These are phyloP conservation scores for Gossypium armourianum DNA, from an alignment of 441 rosid species.

Conservation along the genomic window DNA sequence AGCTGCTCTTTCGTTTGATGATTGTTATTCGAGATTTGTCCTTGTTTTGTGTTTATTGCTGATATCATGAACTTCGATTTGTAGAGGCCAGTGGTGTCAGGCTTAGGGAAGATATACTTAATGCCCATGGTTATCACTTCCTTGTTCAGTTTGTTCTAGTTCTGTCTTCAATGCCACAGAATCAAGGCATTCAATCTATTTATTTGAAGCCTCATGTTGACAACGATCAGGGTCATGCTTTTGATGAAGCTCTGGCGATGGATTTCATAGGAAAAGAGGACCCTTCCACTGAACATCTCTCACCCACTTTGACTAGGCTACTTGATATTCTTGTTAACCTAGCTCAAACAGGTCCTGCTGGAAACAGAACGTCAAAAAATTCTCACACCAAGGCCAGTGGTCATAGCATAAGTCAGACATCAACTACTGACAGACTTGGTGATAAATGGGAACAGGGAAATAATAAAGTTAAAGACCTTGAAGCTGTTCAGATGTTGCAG, in stretches of 20 bases:
- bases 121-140: constrained; percentile 99
- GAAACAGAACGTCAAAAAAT: constrained; percentile 48
- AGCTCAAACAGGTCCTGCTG: constrained; percentile 84
- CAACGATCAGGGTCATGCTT: constrained; percentile 24
- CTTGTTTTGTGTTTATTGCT: constrained; percentile 20
- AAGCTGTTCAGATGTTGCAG: constrained; percentile 97
- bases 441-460: constrained; percentile 81
- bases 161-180: constrained; percentile 59
- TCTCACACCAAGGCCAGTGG: constrained; percentile 36
- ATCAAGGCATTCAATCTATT: constrained; percentile 28
- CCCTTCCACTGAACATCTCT: constrained; percentile 37
- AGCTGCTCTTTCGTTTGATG: not conserved
- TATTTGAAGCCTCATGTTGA: constrained; percentile 26
- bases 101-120: constrained; percentile 97
- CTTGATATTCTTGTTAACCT: constrained; percentile 97
- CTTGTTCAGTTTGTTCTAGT: constrained; percentile 92
- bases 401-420: constrained; percentile 11
- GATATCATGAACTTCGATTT: constrained; percentile 32
- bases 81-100: constrained; percentile 85
- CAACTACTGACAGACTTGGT: constrained; percentile 18
- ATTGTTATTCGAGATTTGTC: not conserved
- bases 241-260: constrained; percentile 22
- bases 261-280: constrained; percentile 36
- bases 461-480: constrained; percentile 90
- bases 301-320: constrained; percentile 82